phyloP scores from a whole-genome alignment of 1,139 yeast species.

The Protomyces lactucae-debilis region DNA sequence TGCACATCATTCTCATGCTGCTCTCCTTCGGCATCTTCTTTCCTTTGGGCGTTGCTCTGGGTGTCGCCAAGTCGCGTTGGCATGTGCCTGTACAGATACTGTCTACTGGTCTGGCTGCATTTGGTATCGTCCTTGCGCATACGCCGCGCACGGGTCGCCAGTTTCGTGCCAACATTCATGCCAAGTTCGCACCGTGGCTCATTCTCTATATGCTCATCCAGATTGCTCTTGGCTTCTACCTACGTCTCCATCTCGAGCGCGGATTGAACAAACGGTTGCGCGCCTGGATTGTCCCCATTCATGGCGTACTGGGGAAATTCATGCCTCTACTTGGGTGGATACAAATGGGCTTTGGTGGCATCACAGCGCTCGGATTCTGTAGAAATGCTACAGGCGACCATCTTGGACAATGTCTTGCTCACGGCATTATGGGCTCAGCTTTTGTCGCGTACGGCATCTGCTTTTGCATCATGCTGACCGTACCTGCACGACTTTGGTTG shows the following conservation, averaged over 20 bases:
- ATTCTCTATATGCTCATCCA: constrained; percentile 37
- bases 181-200: constrained; percentile 38
- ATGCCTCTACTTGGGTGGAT: constrained; percentile 53
- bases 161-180: constrained; percentile 39
- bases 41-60: constrained; percentile 44
- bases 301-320: constrained; percentile 39
- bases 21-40: constrained; percentile 43
- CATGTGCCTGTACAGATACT: constrained; percentile 43
- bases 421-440: constrained; percentile 92
- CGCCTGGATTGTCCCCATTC: constrained; percentile 37
- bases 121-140: constrained; percentile 44
- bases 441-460: constrained; percentile 75
- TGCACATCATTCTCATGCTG: constrained; percentile 41
- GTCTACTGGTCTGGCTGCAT: constrained; percentile 40
- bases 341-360: constrained; percentile 72
- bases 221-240: constrained; percentile 39
- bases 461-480: constrained; percentile 58
- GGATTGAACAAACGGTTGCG: constrained; percentile 35
- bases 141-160: constrained; percentile 41
- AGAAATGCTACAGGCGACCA: constrained; percentile 50
- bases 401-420: constrained; percentile 93
- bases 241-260: constrained; percentile 38
- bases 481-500: constrained; percentile 39
- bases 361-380: constrained; percentile 79
- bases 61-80: constrained; percentile 41